Conservation (phyloP, 345 rosid species). For the Boechera retrofracta region DNA sequence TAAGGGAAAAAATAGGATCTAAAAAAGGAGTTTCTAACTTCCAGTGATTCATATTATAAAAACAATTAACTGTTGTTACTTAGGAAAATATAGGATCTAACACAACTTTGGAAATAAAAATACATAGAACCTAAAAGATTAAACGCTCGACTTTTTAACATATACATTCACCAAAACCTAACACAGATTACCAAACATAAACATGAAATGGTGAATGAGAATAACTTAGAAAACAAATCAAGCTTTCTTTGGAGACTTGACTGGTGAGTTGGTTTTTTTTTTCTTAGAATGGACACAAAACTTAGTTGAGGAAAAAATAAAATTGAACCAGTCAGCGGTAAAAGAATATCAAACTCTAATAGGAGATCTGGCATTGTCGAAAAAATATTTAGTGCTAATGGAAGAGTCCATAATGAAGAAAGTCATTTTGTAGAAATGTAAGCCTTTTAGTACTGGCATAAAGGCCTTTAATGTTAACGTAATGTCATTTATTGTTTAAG, state of each 20-base stretch:
- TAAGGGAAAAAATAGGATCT: no score
- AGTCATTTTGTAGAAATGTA: not conserved
- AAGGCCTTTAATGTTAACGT: not conserved
- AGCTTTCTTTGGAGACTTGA: conserved; percentile 30
- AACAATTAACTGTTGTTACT: not conserved
- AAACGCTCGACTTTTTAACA: not conserved
- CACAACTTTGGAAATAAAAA: not conserved
- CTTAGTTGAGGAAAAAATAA: no score
- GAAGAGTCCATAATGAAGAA: not conserved
- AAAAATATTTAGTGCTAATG: not conserved
- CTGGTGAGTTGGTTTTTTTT: conserved; percentile 49
- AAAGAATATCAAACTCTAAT: no score
- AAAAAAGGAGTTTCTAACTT: no score
- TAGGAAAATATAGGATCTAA: not conserved
- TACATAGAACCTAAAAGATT: not conserved
- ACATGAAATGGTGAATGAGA: conserved; percentile 17
- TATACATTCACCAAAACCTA: conserved; percentile 10
- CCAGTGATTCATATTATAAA: no score
- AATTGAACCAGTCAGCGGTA: not conserved
- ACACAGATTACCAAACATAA: not conserved
- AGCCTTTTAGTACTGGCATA: not conserved
- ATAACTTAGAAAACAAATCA: not conserved
- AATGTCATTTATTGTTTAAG: no score
- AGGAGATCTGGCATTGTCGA: not conserved
- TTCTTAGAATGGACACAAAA: not conserved